Evolutionary conservation across 768 basidiomycete species (phyloP), one percentile per base, ranked within the genome.

Genomic region (Pleurotus platypus): DNA sequence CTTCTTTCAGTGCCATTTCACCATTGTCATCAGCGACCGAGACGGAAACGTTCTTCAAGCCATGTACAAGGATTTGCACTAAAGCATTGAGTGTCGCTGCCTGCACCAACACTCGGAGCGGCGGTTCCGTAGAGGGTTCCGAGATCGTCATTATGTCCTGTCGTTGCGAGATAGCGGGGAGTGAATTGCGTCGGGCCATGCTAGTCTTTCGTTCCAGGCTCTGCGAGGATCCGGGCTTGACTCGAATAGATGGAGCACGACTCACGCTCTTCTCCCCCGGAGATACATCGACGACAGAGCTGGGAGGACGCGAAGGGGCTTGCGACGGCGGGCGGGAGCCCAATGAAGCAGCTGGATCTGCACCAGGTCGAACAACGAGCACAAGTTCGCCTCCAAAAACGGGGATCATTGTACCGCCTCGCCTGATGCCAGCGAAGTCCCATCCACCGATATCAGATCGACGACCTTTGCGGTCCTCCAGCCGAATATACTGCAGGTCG

Each of bases 21-120:
- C 92, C 92, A 62, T 91, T 92, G 65, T 93, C 91, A 61, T 94
- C 91, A 0, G 92, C 84, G 3, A 91, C 87, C 0, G 88, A 86
- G 0, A 92, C 89, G 0, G 87, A 86, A 3, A 93, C 83, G 30
- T 85, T 85, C 48, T 83, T 83, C 16, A 93, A 72, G 3, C 92
- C 92, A 64, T 89, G 86, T 0, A 90, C 84, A 13, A 94, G 78
- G 8, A 92, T 79, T 42, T 85, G 83, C 8, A 93, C 87, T 1
- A 94, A 75, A 24, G 81, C 77, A 58, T 87, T 87, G 13, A 93
- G 72, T 0, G 90, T 89, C 7, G 90, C 92, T 2, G 90, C 89
- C 61, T 88, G 82, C 4, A 94, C 87, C 11, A 89, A 70, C 0
- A 91, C 90, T 11, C 90, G 83, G 37, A 93, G 73, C 0, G 90